These are phyloP conservation scores for Oryza australiensis DNA, from an alignment of 176 grass and related monocot genomes.

Conservation along the genomic window DNA sequence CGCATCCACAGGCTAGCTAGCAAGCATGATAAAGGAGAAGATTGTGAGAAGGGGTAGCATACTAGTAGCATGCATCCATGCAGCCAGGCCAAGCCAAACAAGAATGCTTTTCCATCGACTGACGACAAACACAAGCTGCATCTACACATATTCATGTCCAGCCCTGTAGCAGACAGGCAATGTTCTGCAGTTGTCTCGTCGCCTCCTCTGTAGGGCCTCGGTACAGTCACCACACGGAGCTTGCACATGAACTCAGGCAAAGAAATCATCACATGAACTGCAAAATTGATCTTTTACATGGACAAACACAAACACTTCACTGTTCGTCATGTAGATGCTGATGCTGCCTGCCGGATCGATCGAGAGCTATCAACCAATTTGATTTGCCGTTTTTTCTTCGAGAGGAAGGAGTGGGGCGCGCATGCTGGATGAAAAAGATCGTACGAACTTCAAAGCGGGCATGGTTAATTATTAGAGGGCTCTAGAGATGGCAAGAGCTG, in stretches of 20 bases:
- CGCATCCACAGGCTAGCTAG: not conserved
- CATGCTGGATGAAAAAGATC: conserved; percentile 26
- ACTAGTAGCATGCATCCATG: not conserved
- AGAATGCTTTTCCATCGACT: conserved; percentile 3
- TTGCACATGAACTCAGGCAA: not conserved
- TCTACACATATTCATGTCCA: not conserved
- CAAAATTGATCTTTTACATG: not conserved
- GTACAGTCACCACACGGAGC: not conserved
- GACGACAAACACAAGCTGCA: conserved; percentile 14
- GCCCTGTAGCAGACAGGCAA: not conserved
- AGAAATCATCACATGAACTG: not conserved
- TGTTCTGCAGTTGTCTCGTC: conserved; percentile 47
- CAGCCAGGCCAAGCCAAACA: conserved; percentile 23
- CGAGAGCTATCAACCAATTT: conserved; percentile 1
- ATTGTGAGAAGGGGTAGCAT: not conserved
- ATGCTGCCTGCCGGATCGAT: no score
- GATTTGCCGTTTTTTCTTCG: not conserved
- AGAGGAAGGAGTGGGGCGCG: not conserved
- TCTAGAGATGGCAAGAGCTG: not conserved
- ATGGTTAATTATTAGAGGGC: not conserved
- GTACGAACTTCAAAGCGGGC: conserved; percentile 3
- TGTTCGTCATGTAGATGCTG: conserved; percentile 16
- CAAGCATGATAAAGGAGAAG: not conserved
- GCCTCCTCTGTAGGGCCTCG: conserved; percentile 5
- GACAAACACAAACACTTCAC: not conserved